Percentiles rank a stretch among this genome's conserved stretches.
Evolutionary conservation across 495 filamentous ascomycete genomes (phyloP).

Genomic region (Trypethelium eluteriae): DNA sequence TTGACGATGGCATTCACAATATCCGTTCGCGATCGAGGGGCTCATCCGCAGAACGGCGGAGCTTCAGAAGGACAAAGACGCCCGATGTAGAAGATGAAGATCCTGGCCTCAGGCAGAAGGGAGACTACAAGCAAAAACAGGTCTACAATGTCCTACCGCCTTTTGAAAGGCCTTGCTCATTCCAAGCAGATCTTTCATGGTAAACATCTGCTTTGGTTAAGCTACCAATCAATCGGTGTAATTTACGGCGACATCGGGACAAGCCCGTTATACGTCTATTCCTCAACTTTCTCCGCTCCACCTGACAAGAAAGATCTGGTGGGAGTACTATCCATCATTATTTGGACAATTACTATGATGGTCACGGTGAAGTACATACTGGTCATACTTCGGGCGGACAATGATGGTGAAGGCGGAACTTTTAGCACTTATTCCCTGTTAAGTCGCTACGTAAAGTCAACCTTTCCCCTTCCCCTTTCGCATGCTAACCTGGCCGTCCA

Average conservation of each 20-base stretch:
- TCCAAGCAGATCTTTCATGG: slow-evolving; percentile 23
- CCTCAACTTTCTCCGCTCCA: slow-evolving; percentile 14
- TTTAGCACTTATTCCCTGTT: slow-evolving; percentile 67
- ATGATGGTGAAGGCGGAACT: slow-evolving; percentile 71
- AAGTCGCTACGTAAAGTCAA: slow-evolving; percentile 50
- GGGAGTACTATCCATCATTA: slow-evolving; percentile 62
- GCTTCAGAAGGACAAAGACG: slow-evolving; percentile 13
- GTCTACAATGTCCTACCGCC: not conserved
- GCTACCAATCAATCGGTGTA: slow-evolving; percentile 27
- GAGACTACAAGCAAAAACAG: slow-evolving; percentile 20
- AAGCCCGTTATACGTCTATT: slow-evolving; percentile 26
- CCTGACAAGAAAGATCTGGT: slow-evolving; percentile 51
- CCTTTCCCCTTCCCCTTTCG: not conserved
- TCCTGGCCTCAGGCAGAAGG: slow-evolving; percentile 16
- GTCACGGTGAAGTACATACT: slow-evolving; percentile 67
- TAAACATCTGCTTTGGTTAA: slow-evolving; percentile 21
- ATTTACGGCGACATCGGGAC: slow-evolving; percentile 30
- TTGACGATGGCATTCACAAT: slow-evolving; percentile 20
- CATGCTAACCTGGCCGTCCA: not conserved
- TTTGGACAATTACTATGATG: slow-evolving; percentile 67
- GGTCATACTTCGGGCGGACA: slow-evolving; percentile 62
- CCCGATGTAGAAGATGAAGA: slow-evolving; percentile 20
- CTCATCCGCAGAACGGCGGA: not conserved
- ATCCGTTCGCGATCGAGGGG: slow-evolving; percentile 12
- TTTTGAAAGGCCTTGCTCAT: not conserved